Percentiles rank a stretch among this genome's conserved stretches.
phyloP scores from a whole-genome alignment of 768 basidiomycete species.

The Hortiboletus campestris region DNA sequence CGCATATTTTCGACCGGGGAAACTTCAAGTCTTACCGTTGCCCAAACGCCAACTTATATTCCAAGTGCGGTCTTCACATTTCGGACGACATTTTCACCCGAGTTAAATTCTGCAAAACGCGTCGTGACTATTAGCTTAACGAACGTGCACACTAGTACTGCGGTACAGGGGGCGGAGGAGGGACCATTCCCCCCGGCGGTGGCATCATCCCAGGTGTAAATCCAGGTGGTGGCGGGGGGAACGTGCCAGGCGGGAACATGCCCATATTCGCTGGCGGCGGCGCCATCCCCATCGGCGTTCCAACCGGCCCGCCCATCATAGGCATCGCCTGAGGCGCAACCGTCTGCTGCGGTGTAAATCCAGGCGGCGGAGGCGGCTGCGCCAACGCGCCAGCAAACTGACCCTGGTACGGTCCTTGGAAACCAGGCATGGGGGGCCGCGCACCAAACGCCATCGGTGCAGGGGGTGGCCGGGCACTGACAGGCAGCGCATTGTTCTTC shows the following conservation, averaged over 20 bases:
- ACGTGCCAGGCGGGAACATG: slow-evolving; percentile 47
- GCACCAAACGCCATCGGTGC: slow-evolving; percentile 72
- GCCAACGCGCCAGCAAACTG: slow-evolving; percentile 91
- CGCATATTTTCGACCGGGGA: too few relatives aligned
- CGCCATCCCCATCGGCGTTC: slow-evolving; percentile 36
- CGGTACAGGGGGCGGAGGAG: slow-evolving; percentile 45
- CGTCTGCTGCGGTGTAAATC: slow-evolving; percentile 73
- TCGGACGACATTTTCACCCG: too few relatives aligned
- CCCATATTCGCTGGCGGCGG: slow-evolving; percentile 37
- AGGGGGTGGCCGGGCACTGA: slow-evolving; percentile 71
- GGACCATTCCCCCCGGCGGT: slow-evolving; percentile 35
- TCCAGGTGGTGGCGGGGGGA: slow-evolving; percentile 65
- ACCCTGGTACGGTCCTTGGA: slow-evolving; percentile 80
- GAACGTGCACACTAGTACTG: slow-evolving; percentile 27
- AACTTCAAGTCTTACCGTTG: too few relatives aligned
- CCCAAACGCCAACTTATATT: too few relatives aligned
- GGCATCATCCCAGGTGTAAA: slow-evolving; percentile 51
- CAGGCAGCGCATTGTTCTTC: slow-evolving; percentile 89
- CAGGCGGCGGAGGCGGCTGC: slow-evolving; percentile 76
- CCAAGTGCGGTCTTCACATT: too few relatives aligned
- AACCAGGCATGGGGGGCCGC: slow-evolving; percentile 65
- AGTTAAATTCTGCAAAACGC: too few relatives aligned
- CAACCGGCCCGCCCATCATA: slow-evolving; percentile 35
- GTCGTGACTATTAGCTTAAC: slow-evolving; percentile 1
- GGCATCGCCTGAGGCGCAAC: slow-evolving; percentile 47